These are phyloP conservation scores for Cutaneotrichosporon sp. DNA, from an alignment of 1,284 basidiomycete genomes.

Conservation along the genomic window DNA sequence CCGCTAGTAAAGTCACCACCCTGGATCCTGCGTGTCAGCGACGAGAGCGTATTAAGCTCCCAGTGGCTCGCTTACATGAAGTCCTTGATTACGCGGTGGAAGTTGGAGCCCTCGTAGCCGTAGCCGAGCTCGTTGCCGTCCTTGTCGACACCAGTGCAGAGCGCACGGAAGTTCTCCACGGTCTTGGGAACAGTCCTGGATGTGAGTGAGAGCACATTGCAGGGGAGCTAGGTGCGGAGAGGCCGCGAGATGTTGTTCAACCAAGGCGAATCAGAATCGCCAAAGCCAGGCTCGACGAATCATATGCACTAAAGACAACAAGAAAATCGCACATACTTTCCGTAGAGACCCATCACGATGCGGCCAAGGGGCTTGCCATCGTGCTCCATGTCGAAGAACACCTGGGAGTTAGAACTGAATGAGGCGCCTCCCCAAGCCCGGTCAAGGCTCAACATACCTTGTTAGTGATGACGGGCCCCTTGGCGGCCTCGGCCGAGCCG, in stretches of 20 bases:
- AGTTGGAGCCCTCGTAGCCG: slow-evolving; percentile 65
- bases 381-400: slow-evolving; percentile 91
- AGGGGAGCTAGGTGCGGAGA: no score
- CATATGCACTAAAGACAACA: no score
- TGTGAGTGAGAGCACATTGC: no score
- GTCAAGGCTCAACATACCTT: slow-evolving; percentile 48
- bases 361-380: slow-evolving; percentile 76
- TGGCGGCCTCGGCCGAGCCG: slow-evolving; percentile 38
- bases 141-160: slow-evolving; percentile 69
- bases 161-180: slow-evolving; percentile 64
- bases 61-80: slow-evolving; percentile 60
- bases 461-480: slow-evolving; percentile 72
- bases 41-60: not conserved
- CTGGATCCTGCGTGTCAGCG: slow-evolving; percentile 53
- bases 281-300: no score
- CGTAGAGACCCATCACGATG: slow-evolving; percentile 77
- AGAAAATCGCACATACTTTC: slow-evolving; percentile 54
- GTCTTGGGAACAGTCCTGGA: slow-evolving; percentile 72
- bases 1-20: slow-evolving; percentile 67
- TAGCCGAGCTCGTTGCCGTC: slow-evolving; percentile 67
- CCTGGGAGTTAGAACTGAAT: slow-evolving; percentile 38
- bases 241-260: no score
- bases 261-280: no score
- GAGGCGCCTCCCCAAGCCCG: no score
- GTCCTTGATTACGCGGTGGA: slow-evolving; percentile 67